These are phyloP conservation scores for Chrysosporium keratinophilum DNA, from an alignment of 2,329 filamentous ascomycete genomes.

Conservation along the genomic window DNA sequence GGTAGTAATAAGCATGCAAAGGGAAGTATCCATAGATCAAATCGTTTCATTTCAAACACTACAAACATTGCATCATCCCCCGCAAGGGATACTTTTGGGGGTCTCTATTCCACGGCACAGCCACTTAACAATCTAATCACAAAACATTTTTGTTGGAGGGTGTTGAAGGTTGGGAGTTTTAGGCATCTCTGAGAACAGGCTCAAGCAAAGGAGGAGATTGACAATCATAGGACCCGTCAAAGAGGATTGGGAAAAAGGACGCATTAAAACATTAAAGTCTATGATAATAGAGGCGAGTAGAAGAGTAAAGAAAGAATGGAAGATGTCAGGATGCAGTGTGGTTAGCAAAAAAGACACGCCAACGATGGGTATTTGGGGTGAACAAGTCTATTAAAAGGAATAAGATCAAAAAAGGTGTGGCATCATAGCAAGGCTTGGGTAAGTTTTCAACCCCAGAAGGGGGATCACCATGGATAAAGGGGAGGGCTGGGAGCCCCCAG, in stretches of 20 bases:
- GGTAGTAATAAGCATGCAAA: too few species aligned
- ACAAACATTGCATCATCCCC: not conserved
- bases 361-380: not conserved
- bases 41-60: too few species aligned
- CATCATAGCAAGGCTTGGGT: too few species aligned
- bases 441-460: too few species aligned
- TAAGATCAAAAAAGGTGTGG: not conserved
- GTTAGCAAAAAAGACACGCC: not conserved
- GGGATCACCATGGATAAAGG: too few species aligned
- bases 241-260: not conserved
- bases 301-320: not conserved
- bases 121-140: constrained; percentile 1
- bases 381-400: not conserved
- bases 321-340: not conserved
- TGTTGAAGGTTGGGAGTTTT: too few species aligned
- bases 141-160: not conserved
- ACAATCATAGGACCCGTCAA: not conserved
- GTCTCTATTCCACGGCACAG: too few species aligned
- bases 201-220: too few species aligned
- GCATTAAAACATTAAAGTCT: not conserved
- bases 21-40: too few species aligned
- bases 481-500: too few species aligned
- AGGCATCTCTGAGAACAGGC: too few species aligned
- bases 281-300: not conserved
- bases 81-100: not conserved